phyloP scores from a whole-genome alignment of 371 early-diverging fungal genomes.

The Saksenaea vasiformis region DNA sequence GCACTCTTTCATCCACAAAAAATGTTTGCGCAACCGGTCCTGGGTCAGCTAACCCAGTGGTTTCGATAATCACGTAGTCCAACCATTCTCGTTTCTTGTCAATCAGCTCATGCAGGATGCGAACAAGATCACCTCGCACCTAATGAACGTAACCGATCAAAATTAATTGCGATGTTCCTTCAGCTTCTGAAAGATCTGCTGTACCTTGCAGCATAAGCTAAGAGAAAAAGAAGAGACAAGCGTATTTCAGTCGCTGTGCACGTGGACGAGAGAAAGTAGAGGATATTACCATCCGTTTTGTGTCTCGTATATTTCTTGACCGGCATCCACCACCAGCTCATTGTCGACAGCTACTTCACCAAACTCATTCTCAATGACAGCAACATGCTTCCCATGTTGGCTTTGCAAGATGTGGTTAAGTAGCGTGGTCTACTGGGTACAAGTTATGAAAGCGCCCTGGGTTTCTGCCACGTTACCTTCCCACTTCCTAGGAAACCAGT shows the following conservation, averaged over 20 bases:
- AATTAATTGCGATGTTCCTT: background rate
- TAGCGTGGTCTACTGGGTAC: constrained; percentile 29
- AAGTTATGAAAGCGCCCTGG: background rate
- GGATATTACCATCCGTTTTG: constrained; percentile 39
- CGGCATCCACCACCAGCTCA: constrained; percentile 28
- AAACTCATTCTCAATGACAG: constrained; percentile 47
- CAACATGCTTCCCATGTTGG: constrained; percentile 32
- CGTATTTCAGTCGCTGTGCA: background rate
- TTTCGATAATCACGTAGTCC: constrained; percentile 39
- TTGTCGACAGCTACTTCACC: constrained; percentile 40
- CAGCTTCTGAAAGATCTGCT: background rate
- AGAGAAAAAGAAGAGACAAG: background rate
- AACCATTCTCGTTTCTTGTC: constrained; percentile 15
- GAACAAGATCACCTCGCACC: constrained; percentile 37
- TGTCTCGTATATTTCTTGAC: constrained; percentile 39
- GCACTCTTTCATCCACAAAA: constrained; percentile 31
- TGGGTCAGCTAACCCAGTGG: constrained; percentile 45
- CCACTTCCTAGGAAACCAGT: constrained; percentile 39
- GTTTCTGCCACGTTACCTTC: constrained; percentile 15
- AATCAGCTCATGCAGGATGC: constrained; percentile 26
- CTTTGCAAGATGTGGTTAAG: constrained; percentile 36
- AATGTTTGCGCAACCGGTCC: constrained; percentile 39
- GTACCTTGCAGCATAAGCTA: constrained; percentile 22
- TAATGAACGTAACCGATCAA: background rate
- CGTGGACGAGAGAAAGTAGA: background rate